Evolutionary conservation across 2,329 filamentous ascomycete species (phyloP), one percentile per base, ranked within the genome.

Genomic region (Mycosphaerelloides madeirae): DNA sequence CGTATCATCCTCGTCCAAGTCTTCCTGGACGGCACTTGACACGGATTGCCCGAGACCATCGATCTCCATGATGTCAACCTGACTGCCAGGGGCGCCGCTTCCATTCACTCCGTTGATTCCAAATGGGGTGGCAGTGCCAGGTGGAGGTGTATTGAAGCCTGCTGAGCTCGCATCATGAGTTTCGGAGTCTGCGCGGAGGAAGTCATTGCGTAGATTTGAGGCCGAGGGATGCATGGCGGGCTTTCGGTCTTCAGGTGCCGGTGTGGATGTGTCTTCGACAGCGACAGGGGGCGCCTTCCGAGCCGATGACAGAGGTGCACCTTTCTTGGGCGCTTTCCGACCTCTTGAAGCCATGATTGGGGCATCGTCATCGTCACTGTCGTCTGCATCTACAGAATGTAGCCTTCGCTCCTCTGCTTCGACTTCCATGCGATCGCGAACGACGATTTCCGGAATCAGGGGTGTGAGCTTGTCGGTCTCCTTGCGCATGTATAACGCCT

Each of bases 281-380:
- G 81, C 80, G 46, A 85, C 83, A 16, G 55, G 51, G 8, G 56
- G 58, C 19, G 25, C 50, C 49, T 53, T 61, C 19, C 57, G 53
- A 2, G 58, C 58, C 9, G 60, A 56, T 12, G 58, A 50, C 9
- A 25, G 6, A 1, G 61, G 84, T 91, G 51, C 81, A 16, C 88
- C 84, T 62, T 86, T 90, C 55, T 87, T 81, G 5, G 83, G 86
- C 13, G 89, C 87, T 64, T 91, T 95, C 34, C 93, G 84, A 41
- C 93, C 93, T 54, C 93, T 81, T 38, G 91, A 96, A 46, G 93
- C 93, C 87, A 97, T 97, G 61, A 98, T 97, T 7, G 93, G 93
- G 67, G 49, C 58, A 54, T 56, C 63, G 59, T 70, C 70, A 63
- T 97, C 91, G 60, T 97, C 91, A 56, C 89, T 95, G 65, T 96